phyloP scores from a whole-genome alignment of 495 filamentous ascomycete genomes.

The Talaromyces stipitatus region DNA sequence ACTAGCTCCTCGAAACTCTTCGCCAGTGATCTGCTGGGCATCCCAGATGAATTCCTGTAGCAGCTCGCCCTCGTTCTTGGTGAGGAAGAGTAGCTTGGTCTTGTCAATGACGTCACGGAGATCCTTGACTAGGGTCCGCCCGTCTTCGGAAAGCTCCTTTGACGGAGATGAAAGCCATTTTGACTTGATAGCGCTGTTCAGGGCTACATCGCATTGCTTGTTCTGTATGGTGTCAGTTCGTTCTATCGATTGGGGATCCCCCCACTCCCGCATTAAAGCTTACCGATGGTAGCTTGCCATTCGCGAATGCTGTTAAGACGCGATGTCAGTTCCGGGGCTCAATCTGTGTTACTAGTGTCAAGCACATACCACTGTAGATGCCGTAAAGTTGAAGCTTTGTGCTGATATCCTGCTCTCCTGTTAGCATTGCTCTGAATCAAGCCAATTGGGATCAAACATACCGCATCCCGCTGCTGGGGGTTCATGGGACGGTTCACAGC shows the following conservation, averaged over 20 bases:
- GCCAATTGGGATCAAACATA: background rate
- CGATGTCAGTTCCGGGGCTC: background rate
- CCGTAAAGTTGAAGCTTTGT: conserved; percentile 92
- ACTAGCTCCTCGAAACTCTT: conserved; percentile 47
- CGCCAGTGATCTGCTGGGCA: conserved; percentile 62
- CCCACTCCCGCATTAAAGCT: background rate
- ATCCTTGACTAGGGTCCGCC: conserved; percentile 67
- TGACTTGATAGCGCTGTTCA: conserved; percentile 74
- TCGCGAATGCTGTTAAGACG: conserved; percentile 59
- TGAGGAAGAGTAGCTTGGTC: conserved; percentile 79
- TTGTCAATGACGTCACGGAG: conserved; percentile 77
- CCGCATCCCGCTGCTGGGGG: conserved; percentile 8
- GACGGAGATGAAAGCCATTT: conserved; percentile 63
- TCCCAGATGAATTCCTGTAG: conserved; percentile 97
- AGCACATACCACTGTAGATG: conserved; percentile 64
- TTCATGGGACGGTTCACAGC: conserved; percentile 61
- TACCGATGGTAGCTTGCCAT: conserved; percentile 67
- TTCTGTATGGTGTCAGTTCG: conserved; percentile 40
- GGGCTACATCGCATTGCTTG: conserved; percentile 88
- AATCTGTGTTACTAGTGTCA: conserved; percentile 13
- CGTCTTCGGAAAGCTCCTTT: conserved; percentile 72
- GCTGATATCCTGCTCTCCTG: conserved; percentile 60
- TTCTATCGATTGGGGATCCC: background rate
- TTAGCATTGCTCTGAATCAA: conserved; percentile 7
- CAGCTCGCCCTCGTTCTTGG: conserved; percentile 91